Evolutionary conservation across 73 alveolate species (phyloP), one percentile per base, ranked within the genome.

Genomic region (Paramecium pentaurelia): DNA sequence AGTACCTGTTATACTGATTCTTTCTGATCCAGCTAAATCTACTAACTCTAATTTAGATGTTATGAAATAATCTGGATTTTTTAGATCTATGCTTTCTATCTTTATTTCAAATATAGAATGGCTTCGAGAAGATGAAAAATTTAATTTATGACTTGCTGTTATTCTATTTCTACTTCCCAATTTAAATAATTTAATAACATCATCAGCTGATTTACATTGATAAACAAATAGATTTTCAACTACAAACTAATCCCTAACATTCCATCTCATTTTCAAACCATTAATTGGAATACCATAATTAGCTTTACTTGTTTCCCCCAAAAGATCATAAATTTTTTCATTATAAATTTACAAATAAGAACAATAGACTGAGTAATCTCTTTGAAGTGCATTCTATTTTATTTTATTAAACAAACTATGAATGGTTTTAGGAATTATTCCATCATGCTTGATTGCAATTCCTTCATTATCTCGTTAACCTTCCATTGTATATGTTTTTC

Each of bases 1-100:
- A 18, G 97, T 98, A 58, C 98, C 99, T 47, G 99, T 98, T 16
- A 88, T 44, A 25, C 98, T 93, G 12, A 95, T 95, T 73, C 99
- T 90, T 87, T 98, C 99, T 60, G 98, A 93, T 9, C 99, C 99
- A 8, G 99, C 99, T 59, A 98, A 93, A 95, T 98, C 99, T 1
- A 98, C 99, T 36, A 98, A 88, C 68, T 97, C 95, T 71, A 98
- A 95, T 93, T 98, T 98, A 32, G 98, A 93, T 32, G 86, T 87
- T 34, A 95, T 93, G 9, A 92, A 84, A 71, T 95, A 97, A 77
- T 98, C 99, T 28, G 93, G 96, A 32, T 96, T 93, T 16, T 93
- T 91, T 28, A 77, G 44, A 37, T 97, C 98, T 25, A 93, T 95
- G 59, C 95, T 94, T 59, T 97, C 98, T 11, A 96, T 86, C 30